Evolutionary conservation across 805 yeast genomes (phyloP).

Genomic region (Starmera amethionina): DNA sequence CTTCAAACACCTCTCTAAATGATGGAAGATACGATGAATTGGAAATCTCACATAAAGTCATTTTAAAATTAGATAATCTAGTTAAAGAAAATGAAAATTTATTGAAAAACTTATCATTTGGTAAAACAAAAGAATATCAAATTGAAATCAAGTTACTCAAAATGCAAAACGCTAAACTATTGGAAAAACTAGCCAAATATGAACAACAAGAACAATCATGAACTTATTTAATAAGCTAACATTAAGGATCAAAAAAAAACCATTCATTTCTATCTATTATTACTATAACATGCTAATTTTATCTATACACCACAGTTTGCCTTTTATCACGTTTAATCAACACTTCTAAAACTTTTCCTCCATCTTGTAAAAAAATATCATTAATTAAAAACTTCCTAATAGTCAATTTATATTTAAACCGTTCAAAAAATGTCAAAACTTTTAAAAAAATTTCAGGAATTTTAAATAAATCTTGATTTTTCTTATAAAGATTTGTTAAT

Average conservation of each 20-base stretch:
- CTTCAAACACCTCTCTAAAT: conserved; percentile 34
- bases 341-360: conserved; percentile 40
- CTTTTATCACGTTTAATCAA: conserved; percentile 37
- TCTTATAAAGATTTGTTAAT: conserved; percentile 42
- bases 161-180: conserved; percentile 38
- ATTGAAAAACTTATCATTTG: conserved; percentile 61
- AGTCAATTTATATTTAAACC: conserved; percentile 50
- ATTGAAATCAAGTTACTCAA: conserved; percentile 57
- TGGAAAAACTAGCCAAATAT: conserved; percentile 18
- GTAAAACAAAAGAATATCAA: conserved; percentile 64
- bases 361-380: conserved; percentile 33
- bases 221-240: too few relatives aligned
- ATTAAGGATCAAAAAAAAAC: too few relatives aligned
- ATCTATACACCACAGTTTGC: neutral
- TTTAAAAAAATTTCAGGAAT: conserved; percentile 44
- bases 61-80: conserved; percentile 49
- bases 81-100: conserved; percentile 63
- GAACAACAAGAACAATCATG: neutral
- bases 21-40: conserved; percentile 64
- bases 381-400: conserved; percentile 60
- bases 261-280: too few relatives aligned
- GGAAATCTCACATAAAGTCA: conserved; percentile 64
- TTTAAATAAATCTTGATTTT: conserved; percentile 43
- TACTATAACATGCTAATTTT: too few relatives aligned
- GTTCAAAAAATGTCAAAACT: conserved; percentile 40